These are phyloP conservation scores for Puccinia horiana DNA, from an alignment of 1,284 basidiomycete species.

Conservation along the genomic window DNA sequence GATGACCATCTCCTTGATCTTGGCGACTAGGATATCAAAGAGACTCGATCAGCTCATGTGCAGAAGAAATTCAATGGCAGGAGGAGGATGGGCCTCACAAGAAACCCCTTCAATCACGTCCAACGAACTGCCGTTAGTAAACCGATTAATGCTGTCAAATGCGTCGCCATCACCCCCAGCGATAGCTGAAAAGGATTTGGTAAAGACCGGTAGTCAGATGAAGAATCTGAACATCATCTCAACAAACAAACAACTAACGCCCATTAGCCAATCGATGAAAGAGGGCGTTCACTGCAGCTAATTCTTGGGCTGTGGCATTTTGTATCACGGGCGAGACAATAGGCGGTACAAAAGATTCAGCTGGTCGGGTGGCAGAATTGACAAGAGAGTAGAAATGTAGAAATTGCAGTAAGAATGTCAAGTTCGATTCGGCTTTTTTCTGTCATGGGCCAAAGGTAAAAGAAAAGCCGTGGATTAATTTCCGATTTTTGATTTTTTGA, in stretches of 20 bases:
- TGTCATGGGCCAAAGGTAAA: conserved; percentile 16
- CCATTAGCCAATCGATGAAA: conserved; percentile 54
- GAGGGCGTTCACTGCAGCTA: conserved; percentile 54
- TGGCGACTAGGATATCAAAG: conserved; percentile 49
- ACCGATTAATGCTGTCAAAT: conserved; percentile 52
- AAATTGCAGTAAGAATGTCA: conserved; percentile 56
- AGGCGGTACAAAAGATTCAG: conserved; percentile 51
- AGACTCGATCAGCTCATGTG: neutral
- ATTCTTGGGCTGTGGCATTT: conserved; percentile 55
- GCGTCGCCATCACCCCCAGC: conserved; percentile 55
- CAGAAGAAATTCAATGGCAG: neutral
- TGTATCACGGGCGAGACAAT: conserved; percentile 53
- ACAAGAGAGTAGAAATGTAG: conserved; percentile 55
- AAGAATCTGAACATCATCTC: neutral
- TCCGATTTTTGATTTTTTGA: neutral
- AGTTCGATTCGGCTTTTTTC: conserved; percentile 52
- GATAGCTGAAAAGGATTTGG: conserved; percentile 52
- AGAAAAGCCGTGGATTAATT: neutral
- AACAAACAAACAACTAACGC: conserved; percentile 40
- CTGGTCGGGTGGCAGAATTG: conserved; percentile 46
- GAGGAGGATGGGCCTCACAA: conserved; percentile 50
- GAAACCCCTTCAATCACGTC: conserved; percentile 53
- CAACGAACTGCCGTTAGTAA: conserved; percentile 51
- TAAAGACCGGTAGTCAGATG: neutral
- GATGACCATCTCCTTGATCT: conserved; percentile 55